Base-by-base conservation (phyloP, 2,329 filamentous ascomycete genomes). In the Parastagonospora avenae region DNA sequence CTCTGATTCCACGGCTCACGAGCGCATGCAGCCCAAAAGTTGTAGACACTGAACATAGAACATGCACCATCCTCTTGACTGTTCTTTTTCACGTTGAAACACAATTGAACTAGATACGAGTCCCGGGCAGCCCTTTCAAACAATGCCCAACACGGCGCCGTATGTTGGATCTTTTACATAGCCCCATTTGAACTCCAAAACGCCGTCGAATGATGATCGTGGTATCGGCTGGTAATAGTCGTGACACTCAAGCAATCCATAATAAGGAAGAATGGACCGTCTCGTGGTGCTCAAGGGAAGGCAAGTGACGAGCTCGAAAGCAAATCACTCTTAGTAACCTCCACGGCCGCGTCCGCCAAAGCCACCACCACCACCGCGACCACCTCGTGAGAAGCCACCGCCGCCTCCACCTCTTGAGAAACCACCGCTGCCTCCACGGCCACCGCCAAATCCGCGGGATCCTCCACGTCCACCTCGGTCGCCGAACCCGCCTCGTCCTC, bases 381-480 rank as follows among this genome's bases (percentile, higher is more conserved):
- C 57, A 35, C 66, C 66, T 53, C 68, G 55, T 47, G 66, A 67
- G 64, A 71, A 71, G 12, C 68, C 68, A 46, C 68, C 65, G 42
- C 65, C 52, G 33, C 66, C 66, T 40, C 67, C 67, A 19, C 56
- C 48, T 41, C 45, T 39, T 33, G 41, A 54, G 30, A 50, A 52
- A 15, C 53, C 50, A 43, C 62, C 59, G 43, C 56, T 46, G 15
- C 46, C 46, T 32, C 46, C 53, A 40, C 74, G 60, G 62, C 76
- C 56, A 42, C 77, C 59, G 64, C 73, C 42, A 72, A 76, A 66
- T 8, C 52, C 52, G 74, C 82, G 56, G 79, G 82, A 36, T 82
- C 85, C 76, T 73, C 87, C 71, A 46, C 74, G 66, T 56, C 73
- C 67, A 47, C 72, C 56, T 60, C 73, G 61, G 15, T 49, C 46